phyloP scores from a whole-genome alignment of 78 protist species.

The Trichosphaerium sp. region DNA sequence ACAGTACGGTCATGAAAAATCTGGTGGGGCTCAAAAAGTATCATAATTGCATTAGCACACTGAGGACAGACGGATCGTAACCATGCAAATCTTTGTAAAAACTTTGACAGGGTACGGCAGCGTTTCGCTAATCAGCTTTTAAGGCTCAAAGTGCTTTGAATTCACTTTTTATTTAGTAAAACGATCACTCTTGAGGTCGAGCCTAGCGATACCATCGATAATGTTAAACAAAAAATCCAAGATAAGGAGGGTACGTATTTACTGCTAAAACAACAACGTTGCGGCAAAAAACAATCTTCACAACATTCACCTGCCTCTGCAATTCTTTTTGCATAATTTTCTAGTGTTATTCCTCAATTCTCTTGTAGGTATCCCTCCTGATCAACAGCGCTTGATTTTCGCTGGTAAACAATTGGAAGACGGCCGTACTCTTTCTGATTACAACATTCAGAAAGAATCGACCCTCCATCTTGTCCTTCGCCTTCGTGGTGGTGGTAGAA shows the following conservation, averaged over 20 bases:
- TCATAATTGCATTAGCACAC: too few species aligned
- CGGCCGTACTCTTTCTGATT: slow-evolving; percentile 94
- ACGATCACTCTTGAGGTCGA: slow-evolving; percentile 86
- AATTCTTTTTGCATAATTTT: background rate
- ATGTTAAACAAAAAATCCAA: slow-evolving; percentile 94
- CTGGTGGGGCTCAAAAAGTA: too few species aligned
- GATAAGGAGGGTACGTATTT: slow-evolving; percentile 80
- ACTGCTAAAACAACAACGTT: background rate
- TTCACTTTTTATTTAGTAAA: slow-evolving; percentile 75
- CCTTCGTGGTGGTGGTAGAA: slow-evolving; percentile 95
- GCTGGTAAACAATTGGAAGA: slow-evolving; percentile 98
- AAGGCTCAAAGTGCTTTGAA: slow-evolving; percentile 74
- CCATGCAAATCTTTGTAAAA: slow-evolving; percentile 79
- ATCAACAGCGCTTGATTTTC: slow-evolving; percentile 96
- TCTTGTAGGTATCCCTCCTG: slow-evolving; percentile 96
- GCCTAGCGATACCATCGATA: slow-evolving; percentile 70
- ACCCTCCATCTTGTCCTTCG: slow-evolving; percentile 92
- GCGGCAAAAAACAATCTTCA: too few species aligned
- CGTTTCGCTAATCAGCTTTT: slow-evolving; percentile 8
- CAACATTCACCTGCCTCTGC: slow-evolving; percentile 27
- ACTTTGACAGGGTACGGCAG: slow-evolving; percentile 55
- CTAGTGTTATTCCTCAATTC: background rate
- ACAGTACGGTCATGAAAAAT: too few species aligned
- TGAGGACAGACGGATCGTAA: too few species aligned
- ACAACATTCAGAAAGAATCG: slow-evolving; percentile 97